Evolutionary conservation across 2,329 filamentous ascomycete species (phyloP).

Genomic region (Akanthomyces uredinophilus): DNA sequence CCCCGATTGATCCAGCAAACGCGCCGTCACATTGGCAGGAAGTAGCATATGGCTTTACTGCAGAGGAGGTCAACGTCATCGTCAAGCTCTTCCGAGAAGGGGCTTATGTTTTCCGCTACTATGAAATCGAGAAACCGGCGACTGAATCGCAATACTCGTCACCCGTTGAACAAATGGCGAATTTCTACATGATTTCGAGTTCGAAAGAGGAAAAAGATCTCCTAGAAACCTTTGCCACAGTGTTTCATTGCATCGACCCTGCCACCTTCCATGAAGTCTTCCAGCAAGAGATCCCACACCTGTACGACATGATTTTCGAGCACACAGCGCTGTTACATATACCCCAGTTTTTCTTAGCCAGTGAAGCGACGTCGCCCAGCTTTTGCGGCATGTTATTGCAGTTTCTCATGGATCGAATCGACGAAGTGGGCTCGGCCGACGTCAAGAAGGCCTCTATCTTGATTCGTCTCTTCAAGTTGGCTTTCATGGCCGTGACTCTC

Average conservation of each 20-base stretch:
- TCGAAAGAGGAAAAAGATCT: slow-evolving; percentile 96
- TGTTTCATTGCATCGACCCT: slow-evolving; percentile 97
- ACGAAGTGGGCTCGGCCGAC: slow-evolving; percentile 88
- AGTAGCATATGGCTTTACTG: slow-evolving; percentile 91
- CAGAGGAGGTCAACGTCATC: slow-evolving; percentile 93
- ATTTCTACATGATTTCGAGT: slow-evolving; percentile 90
- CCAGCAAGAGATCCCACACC: slow-evolving; percentile 89
- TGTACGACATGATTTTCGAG: slow-evolving; percentile 97
- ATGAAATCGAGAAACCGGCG: slow-evolving; percentile 77
- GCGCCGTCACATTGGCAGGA: slow-evolving; percentile 90
- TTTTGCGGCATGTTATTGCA: slow-evolving; percentile 98
- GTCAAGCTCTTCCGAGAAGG: slow-evolving; percentile 97
- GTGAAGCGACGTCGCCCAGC: slow-evolving; percentile 92
- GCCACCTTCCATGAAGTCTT: slow-evolving; percentile 99
- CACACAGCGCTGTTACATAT: slow-evolving; percentile 91
- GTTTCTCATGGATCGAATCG: slow-evolving; percentile 94
- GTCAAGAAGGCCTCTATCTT: slow-evolving; percentile 90
- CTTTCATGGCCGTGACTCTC: slow-evolving; percentile 97
- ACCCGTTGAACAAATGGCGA: slow-evolving; percentile 86
- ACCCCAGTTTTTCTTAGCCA: slow-evolving; percentile 97
- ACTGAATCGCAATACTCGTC: slow-evolving; percentile 71
- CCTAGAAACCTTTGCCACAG: slow-evolving; percentile 93
- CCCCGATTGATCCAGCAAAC: slow-evolving; percentile 68
- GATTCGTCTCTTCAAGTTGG: slow-evolving; percentile 90
- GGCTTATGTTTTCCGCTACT: slow-evolving; percentile 94